Base-by-base conservation (phyloP, 805 yeast genomes). In the Myxozyma neglecta region DNA sequence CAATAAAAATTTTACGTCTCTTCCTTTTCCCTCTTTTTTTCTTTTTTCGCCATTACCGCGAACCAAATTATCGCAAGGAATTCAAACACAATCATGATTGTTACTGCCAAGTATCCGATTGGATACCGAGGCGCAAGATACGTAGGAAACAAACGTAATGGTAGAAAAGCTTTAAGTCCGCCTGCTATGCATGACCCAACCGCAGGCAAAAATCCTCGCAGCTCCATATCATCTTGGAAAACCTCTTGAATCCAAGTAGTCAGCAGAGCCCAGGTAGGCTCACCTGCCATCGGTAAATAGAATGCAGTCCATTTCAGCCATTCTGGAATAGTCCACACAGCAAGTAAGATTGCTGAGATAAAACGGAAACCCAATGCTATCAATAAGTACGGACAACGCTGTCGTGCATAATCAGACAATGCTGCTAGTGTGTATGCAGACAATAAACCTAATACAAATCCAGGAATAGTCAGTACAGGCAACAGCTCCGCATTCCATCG, bases 401-500 rank as follows among this genome's bases (percentile, higher is more conserved):
- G 70, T 14, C 69, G 69, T 46, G 70, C 67, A 36, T 61, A 65
- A 58, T 73, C 76, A 13, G 76, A 73, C 13, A 71, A 48, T 63
- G 69, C 65, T 2, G 75, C 66, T 49, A 70, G 55, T 40, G 67
- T 57, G 54, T 72, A 63, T 1, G 73, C 71, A 36, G 69, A 68
- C 7, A 74, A 53, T 18, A 74, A 64, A 29, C 73, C 73, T 35
- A 70, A 57, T 20, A 69, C 75, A 50, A 69, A 71, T 18, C 72
- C 73, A 10, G 70, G 75, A 3, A 75, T 73, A 43, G 77, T 77
- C 40, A 73, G 69, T 5, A 63, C 63, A 55, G 75, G 74, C 29
- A 72, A 62, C 35, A 70, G 67, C 39, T 70, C 57, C n/a, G 73
- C 69, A n/a, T 68, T 43, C 37, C 63, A 66, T 14, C 60, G 63